Conservation (phyloP, 257 asterid species). For the Solanum corneliomulleri region DNA sequence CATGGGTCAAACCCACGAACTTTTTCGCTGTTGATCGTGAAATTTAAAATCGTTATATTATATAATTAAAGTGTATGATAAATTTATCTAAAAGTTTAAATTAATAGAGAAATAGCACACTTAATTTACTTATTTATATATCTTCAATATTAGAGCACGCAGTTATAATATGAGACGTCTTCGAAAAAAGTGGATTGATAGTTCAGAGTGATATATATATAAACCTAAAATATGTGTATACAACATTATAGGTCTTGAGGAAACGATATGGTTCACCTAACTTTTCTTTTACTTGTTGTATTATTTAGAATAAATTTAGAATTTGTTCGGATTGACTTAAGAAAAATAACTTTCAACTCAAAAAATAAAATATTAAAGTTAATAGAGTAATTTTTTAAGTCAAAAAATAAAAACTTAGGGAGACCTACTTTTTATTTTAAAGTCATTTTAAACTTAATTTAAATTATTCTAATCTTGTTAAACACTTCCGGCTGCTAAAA, state of each 20-base stretch:
- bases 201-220: background rate
- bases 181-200: background rate
- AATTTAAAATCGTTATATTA: background rate
- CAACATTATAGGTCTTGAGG: background rate
- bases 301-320: background rate
- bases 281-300: background rate
- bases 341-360: rapidly evolving
- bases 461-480: too few species aligned
- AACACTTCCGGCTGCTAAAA: too few species aligned
- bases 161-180: background rate
- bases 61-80: background rate
- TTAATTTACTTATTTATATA: background rate
- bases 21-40: background rate
- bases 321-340: too few species aligned
- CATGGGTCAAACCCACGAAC: background rate
- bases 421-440: too few species aligned
- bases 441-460: too few species aligned
- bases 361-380: too few species aligned
- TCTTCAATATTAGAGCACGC: background rate
- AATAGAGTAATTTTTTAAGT: too few species aligned
- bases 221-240: background rate
- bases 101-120: background rate
- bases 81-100: background rate
- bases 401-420: too few species aligned
- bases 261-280: background rate